Base-by-base conservation (phyloP, 139 green algal genomes). In the Picochlorum costavermella region DNA sequence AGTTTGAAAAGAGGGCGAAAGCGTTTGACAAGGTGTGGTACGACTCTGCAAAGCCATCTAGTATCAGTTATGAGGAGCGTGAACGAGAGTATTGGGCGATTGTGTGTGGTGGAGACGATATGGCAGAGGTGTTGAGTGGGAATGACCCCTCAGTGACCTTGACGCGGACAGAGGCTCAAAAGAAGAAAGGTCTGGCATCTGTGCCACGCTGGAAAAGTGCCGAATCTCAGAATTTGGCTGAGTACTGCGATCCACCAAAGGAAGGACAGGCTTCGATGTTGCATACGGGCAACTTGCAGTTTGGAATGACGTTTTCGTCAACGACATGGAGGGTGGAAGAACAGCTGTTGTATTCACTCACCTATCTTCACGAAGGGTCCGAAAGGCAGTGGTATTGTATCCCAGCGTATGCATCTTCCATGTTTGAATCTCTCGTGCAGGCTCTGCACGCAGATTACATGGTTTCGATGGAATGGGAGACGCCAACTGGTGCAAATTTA, bases 1-100 rank as follows among this genome's bases (percentile, higher is more conserved):
- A 90, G 45, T 85, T 95, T 46, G 73, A 87, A 66, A 40, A 62
- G 4, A 64, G 68, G 3, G 75, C 80, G 2, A 36, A 56, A 31
- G 51, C 30, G 2, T 83, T 86, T 63, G 78, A 85, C 73, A 55
- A 56, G 17, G 46, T 73, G 44, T 85, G 67, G 68, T 86, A 83
- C 50, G 73, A 65, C 6, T 50, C 64, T 6, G 69, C 37, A 10
- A 56, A 60, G 14, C 63, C 61, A 8, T 43, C 25, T 72, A 31
- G 12, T 36, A 3, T 10, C 4, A 13, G 17, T n/a, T 33, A 17
- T 44, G 11, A 11, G 65, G 71, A 90, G 28, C 31, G 90, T 5
- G 91, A 97, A 80, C 75, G 69, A 3, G 90, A 91, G 67, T 97
- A 96, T 65, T 97, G 91, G 91, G 50, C 81, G 20, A 83, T 97